These are phyloP conservation scores for Colletotrichum lini DNA, from an alignment of 2,329 filamentous ascomycete species.

Conservation along the genomic window DNA sequence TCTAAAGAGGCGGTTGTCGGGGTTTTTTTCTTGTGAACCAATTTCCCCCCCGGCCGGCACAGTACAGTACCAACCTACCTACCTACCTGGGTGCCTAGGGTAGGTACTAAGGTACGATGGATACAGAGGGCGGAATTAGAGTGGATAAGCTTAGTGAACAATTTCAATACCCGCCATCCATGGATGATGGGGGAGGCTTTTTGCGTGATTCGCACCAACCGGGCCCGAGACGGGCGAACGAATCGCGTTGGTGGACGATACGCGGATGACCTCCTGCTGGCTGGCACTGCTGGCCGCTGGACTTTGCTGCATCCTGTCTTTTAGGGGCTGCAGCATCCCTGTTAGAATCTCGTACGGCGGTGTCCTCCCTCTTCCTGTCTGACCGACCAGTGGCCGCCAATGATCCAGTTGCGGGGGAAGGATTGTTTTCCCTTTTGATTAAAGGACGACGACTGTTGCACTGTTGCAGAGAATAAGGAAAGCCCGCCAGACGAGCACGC, in stretches of 20 bases:
- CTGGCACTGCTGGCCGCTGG: background rate
- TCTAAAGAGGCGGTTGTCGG: slow-evolving; percentile 30
- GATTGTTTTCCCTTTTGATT: background rate
- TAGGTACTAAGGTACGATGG: background rate
- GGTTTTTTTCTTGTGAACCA: slow-evolving; percentile 34
- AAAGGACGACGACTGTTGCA: background rate
- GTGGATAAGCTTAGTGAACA: slow-evolving; percentile 34
- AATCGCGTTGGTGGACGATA: background rate
- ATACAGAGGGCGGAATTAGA: slow-evolving; percentile 23
- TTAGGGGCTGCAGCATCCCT: slow-evolving; percentile 5
- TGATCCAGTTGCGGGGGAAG: slow-evolving; percentile 16
- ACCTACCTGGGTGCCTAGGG: no score
- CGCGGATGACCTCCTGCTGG: slow-evolving; percentile 14
- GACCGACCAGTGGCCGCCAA: background rate
- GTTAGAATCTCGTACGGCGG: background rate
- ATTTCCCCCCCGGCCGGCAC: slow-evolving; percentile 28
- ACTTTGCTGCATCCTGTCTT: background rate
- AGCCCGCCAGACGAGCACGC: background rate
- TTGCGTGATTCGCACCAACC: slow-evolving; percentile 18
- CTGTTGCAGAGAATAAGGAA: background rate
- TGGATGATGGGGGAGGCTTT: background rate
- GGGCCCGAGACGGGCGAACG: background rate
- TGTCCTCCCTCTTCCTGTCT: no score
- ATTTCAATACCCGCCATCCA: slow-evolving; percentile 15
- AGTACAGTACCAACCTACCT: no score